phyloP scores from a whole-genome alignment of 2,329 filamentous ascomycete genomes.

The Fusarium cyanostomum region DNA sequence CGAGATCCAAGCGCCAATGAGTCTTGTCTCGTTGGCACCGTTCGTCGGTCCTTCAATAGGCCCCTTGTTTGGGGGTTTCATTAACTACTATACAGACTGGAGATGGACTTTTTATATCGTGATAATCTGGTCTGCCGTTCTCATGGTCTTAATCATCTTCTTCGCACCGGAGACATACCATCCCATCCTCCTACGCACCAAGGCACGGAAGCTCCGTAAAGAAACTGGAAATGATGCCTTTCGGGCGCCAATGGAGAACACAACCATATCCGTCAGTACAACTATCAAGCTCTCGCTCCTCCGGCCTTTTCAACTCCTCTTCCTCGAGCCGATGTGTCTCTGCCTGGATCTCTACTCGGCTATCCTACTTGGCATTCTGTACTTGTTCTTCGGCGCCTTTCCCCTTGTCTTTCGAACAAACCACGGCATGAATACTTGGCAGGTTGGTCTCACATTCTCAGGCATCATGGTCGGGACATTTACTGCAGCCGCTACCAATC shows the following conservation, averaged over 20 bases:
- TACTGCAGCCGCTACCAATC: conserved; percentile 3
- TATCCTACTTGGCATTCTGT: conserved; percentile 82
- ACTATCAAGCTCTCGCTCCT: conserved; percentile 53
- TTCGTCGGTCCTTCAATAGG: conserved; percentile 34
- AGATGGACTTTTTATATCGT: conserved; percentile 38
- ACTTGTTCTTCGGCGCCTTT: conserved; percentile 87
- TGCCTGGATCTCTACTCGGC: conserved; percentile 81
- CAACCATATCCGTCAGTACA: neutral
- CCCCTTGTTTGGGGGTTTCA: conserved; percentile 30
- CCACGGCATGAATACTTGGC: conserved; percentile 77
- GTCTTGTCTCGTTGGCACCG: conserved; percentile 28
- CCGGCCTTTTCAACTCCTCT: conserved; percentile 77
- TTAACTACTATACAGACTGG: conserved; percentile 30
- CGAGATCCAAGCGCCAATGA: conserved; percentile 35
- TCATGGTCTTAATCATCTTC: conserved; percentile 19
- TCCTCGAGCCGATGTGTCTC: conserved; percentile 82
- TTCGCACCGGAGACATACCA: conserved; percentile 37
- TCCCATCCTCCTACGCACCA: conserved; percentile 20
- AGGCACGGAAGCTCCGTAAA: conserved; percentile 18
- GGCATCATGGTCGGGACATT: conserved; percentile 25
- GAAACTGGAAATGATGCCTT: conserved; percentile 18
- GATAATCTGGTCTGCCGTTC: conserved; percentile 25
- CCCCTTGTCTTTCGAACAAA: conserved; percentile 77
- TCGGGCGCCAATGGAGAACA: conserved; percentile 16
- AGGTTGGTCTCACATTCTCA: conserved; percentile 32